Percentiles rank a stretch among this genome's conserved stretches.
phyloP scores from a whole-genome alignment of 1,139 yeast genomes.

The Protomyces lactucae-debilis region DNA sequence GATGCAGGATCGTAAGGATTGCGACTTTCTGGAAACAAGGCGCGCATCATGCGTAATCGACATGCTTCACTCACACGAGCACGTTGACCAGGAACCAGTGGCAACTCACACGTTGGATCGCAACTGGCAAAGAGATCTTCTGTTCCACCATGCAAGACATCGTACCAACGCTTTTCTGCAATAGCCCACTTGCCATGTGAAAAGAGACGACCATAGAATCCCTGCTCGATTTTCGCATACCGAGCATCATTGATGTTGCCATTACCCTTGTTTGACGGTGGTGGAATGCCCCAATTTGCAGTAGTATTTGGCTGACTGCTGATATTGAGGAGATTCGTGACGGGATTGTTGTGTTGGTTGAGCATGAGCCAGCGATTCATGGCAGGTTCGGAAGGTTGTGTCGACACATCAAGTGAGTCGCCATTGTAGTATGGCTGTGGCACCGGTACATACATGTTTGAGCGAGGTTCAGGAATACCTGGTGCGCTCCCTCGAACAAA shows the following conservation, averaged over 20 bases:
- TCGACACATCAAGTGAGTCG: not conserved
- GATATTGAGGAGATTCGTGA: constrained; percentile 8
- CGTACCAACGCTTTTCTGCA: constrained; percentile 19
- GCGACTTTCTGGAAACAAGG: constrained; percentile 7
- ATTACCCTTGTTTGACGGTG: not conserved
- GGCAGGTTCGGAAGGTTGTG: not conserved
- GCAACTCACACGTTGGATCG: constrained; percentile 1
- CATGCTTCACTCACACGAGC: constrained; percentile 22
- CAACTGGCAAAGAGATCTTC: constrained; percentile 10
- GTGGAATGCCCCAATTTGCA: not conserved
- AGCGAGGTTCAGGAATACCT: not conserved
- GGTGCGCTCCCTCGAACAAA: constrained; percentile 14
- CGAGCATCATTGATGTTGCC: not conserved
- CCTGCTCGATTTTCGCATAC: constrained; percentile 20
- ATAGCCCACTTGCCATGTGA: constrained; percentile 14
- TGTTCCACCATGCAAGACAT: constrained; percentile 15
- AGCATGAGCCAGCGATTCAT: constrained; percentile 13
- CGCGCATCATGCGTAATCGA: constrained; percentile 16
- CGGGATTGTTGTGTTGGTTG: constrained; percentile 15
- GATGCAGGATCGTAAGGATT: constrained; percentile 19
- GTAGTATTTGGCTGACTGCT: not conserved
- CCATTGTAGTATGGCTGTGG: not conserved
- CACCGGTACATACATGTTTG: not conserved
- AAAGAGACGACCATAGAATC: constrained; percentile 13
- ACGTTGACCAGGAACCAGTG: not conserved